phyloP scores from a whole-genome alignment of 164 flowering plant species.

The Amborella trichopoda region DNA sequence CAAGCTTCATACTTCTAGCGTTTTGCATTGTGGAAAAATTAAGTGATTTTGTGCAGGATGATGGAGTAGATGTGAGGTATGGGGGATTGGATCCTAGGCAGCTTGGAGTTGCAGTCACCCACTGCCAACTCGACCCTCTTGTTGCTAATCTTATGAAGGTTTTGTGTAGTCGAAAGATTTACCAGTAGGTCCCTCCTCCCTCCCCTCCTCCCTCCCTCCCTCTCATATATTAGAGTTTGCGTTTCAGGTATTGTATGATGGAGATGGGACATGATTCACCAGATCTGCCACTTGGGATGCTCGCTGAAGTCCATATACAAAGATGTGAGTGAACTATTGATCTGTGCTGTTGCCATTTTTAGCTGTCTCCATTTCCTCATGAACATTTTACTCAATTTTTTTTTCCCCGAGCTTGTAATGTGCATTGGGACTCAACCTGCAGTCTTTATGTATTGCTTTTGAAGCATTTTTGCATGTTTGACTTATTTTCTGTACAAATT shows the following conservation, averaged over 20 bases:
- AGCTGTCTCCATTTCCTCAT: no score
- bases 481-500: not conserved
- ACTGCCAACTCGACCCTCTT: conserved; percentile 51
- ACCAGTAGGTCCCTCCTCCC: conserved; percentile 21
- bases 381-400: no score
- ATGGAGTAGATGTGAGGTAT: conserved; percentile 60
- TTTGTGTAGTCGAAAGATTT: conserved; percentile 66
- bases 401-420: no score
- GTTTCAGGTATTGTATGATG: conserved; percentile 59
- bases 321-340: conserved; percentile 67
- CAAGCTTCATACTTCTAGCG: no score
- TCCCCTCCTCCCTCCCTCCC: not conserved
- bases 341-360: no score
- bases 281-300: conserved; percentile 65
- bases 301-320: conserved; percentile 42
- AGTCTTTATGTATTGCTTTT: no score
- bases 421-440: no score
- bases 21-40: no score
- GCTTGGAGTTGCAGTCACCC: conserved; percentile 57
- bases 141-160: conserved; percentile 71
- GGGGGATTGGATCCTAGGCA: conserved; percentile 73
- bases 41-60: conserved; percentile 54
- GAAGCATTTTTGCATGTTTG: not conserved
- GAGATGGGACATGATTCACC: conserved; percentile 70
- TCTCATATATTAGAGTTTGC: not conserved